Conservation (phyloP, 2,329 filamentous ascomycete species). For the Biscogniauxia sp. region DNA sequence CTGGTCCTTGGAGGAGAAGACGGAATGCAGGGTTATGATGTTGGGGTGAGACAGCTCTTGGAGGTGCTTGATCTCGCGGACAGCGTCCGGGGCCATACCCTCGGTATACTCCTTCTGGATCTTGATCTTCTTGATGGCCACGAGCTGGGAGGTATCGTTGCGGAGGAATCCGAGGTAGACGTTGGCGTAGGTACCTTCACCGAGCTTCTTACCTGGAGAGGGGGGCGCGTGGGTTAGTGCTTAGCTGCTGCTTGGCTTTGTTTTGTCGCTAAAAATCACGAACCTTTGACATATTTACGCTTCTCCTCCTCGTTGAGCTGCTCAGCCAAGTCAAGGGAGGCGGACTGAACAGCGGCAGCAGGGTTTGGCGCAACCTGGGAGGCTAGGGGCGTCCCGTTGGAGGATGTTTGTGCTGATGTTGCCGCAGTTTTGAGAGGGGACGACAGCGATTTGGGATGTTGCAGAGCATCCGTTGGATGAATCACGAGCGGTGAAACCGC, state of each 20-base stretch:
- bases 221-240: constrained; percentile 5
- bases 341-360: constrained; percentile 28
- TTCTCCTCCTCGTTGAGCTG: constrained; percentile 80
- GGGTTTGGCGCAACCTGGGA: constrained; percentile 26
- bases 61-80: constrained; percentile 93
- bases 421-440: constrained; percentile 45
- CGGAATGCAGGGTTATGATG: constrained; percentile 87
- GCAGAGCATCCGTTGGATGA: constrained; percentile 29
- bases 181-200: constrained; percentile 94
- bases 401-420: constrained; percentile 39
- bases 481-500: constrained; percentile 32
- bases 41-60: constrained; percentile 94
- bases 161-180: constrained; percentile 87
- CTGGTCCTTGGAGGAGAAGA: constrained; percentile 94
- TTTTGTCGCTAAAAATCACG: constrained; percentile 8
- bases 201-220: constrained; percentile 74
- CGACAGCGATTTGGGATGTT: constrained; percentile 33
- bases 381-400: constrained; percentile 45
- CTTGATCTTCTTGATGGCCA: constrained; percentile 95
- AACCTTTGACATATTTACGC: constrained; percentile 86
- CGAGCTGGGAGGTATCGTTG: constrained; percentile 66
- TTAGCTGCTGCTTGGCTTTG: background rate
- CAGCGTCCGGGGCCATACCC: constrained; percentile 89
- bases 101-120: constrained; percentile 82
- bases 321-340: constrained; percentile 62